These are phyloP conservation scores for Oryza punctata DNA, from an alignment of 176 grass and related monocot species.

Conservation along the genomic window DNA sequence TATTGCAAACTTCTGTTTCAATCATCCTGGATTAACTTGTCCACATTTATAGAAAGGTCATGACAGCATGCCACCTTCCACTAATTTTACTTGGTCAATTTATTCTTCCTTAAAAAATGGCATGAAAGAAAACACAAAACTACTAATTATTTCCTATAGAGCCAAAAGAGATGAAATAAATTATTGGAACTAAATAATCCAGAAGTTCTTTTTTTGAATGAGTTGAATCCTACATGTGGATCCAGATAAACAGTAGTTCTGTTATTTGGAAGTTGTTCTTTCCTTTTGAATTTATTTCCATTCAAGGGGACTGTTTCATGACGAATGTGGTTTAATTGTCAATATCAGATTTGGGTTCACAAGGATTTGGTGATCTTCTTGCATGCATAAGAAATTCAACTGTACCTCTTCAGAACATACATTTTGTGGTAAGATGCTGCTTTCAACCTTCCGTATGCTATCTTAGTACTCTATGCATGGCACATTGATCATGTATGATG, in stretches of 20 bases:
- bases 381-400: slow-evolving; percentile 82
- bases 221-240: slow-evolving; percentile 8
- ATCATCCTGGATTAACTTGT: slow-evolving; percentile 22
- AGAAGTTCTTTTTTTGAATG: slow-evolving; percentile 13
- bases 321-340: slow-evolving; percentile 43
- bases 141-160: slow-evolving; percentile 25
- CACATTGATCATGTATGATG: slow-evolving; percentile 43
- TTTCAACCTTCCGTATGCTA: slow-evolving; percentile 31
- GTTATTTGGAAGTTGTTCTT: slow-evolving; percentile 24
- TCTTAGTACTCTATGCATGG: slow-evolving; percentile 19
- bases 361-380: slow-evolving; percentile 99
- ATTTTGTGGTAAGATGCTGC: slow-evolving; percentile 91
- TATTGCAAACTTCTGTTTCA: background rate
- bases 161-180: slow-evolving; percentile 7
- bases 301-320: slow-evolving; percentile 33
- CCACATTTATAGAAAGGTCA: background rate
- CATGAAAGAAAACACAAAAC: background rate
- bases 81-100: background rate
- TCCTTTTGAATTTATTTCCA: slow-evolving; percentile 16
- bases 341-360: slow-evolving; percentile 88
- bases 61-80: background rate
- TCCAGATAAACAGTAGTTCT: slow-evolving; percentile 15
- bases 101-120: background rate
- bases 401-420: slow-evolving; percentile 83
- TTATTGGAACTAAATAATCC: slow-evolving; percentile 15